Base-by-base conservation (phyloP, 108 stramenopile genomes). In the Craspedostauros australis region DNA sequence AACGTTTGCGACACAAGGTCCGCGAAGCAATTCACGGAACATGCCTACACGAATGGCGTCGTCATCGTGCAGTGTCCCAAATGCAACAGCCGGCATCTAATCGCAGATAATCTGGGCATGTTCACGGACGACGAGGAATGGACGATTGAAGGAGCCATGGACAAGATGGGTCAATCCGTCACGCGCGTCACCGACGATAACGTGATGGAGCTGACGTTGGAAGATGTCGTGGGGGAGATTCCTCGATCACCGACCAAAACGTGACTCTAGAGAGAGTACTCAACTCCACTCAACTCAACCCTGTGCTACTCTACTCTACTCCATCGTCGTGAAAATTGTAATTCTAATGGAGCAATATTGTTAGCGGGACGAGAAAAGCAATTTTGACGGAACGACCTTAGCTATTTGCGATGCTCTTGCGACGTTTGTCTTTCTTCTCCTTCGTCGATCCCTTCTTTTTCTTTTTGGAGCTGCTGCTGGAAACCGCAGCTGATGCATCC, bases 1-100 rank as follows among this genome's bases (percentile, higher is more conserved):
- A 84, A 65, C 44, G 90, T 95, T 2, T 99, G 98, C 62, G 77
- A 96, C n/a, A 99, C 98, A 19, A 80, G 98, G 19, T 72, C 86
- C 5, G 94, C 93, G 46, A 97, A 95, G 54, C 84, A 83, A 49
- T 88, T 97, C 62, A 88, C 94, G 6, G 94, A 97, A 67, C 79
- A 82, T 5, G 80, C 96, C 4, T 99, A 99, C 69, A 50, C 60
- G 18, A 57, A 94, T 32, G 98, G 98, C 8, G 96, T 97, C 12
- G 98, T 99, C 5, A 39, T 99, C 32, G 95, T 94, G 5, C 61
- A 76, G 14, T 99, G 98, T 51, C 96, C 96, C 2, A 86, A 84
- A 11, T 99, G 96, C 64, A 33, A 86, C 41, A 95, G 94, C 56
- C 44, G 80, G 19, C 98, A 99, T 75, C 70, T 99, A 38, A 95